A percentile compares a stretch with the other conserved stretches of the same genome.
Evolutionary conservation across 306 rosid species (phyloP).

Genomic region (Hippophae gyantsensis): DNA sequence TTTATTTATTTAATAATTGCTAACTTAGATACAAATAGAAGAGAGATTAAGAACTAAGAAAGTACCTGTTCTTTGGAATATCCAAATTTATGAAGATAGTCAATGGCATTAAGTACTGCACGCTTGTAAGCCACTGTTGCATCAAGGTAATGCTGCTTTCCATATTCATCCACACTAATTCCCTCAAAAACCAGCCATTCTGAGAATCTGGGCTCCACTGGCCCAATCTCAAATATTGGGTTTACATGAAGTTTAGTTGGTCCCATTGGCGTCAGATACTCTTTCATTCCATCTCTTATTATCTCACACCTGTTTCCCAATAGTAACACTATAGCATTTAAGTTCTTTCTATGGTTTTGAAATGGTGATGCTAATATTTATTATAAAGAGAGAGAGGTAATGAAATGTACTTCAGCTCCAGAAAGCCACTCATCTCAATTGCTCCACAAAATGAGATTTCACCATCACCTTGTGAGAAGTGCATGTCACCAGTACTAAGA

Average conservation of each 20-base stretch:
- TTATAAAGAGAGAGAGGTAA: not conserved
- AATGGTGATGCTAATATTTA: not conserved
- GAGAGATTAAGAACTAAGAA: slow-evolving; percentile 1
- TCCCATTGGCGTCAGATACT: slow-evolving; percentile 96
- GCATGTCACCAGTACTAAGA: slow-evolving; percentile 92
- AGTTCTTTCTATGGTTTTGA: not conserved
- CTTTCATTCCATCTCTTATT: slow-evolving; percentile 89
- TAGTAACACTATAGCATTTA: not conserved
- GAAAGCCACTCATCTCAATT: slow-evolving; percentile 95
- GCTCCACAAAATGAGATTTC: slow-evolving; percentile 91
- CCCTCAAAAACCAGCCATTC: slow-evolving; percentile 91
- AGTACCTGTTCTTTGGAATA: slow-evolving; percentile 77
- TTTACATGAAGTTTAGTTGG: slow-evolving; percentile 80
- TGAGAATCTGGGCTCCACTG: slow-evolving; percentile 84
- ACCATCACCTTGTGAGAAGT: slow-evolving; percentile 89
- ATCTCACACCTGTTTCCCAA: slow-evolving; percentile 55
- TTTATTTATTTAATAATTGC: not conserved
- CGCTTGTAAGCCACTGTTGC: slow-evolving; percentile 76
- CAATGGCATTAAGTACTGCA: slow-evolving; percentile 70
- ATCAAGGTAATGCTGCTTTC: slow-evolving; percentile 74
- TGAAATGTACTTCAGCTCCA: slow-evolving; percentile 61
- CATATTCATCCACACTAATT: slow-evolving; percentile 70
- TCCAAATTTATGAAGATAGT: slow-evolving; percentile 68
- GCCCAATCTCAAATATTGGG: slow-evolving; percentile 87
- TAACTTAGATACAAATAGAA: not conserved